Conservation (phyloP, 345 rosid genomes). For the Pugionium cornutum region DNA sequence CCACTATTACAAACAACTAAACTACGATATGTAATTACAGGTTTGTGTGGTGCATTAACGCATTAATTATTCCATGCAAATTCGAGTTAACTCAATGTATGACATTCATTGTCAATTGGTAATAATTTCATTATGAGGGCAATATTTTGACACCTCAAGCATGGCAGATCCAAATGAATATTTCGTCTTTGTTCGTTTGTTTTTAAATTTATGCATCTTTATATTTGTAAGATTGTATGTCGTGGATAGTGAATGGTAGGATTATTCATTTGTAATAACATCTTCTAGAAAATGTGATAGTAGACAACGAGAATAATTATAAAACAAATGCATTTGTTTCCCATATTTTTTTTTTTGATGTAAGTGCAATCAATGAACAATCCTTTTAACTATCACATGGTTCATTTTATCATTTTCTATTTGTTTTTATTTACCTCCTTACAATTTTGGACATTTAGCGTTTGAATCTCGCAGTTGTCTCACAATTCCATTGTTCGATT, state of each 20-base stretch:
- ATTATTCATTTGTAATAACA: not conserved
- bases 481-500: not conserved
- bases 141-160: too few species aligned
- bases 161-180: too few species aligned
- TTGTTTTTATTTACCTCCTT: constrained; percentile 30
- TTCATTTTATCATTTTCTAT: constrained; percentile 22
- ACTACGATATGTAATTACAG: constrained; percentile 1
- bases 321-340: not conserved
- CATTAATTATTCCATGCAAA: too few species aligned
- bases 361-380: constrained; percentile 23
- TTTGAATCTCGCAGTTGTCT: constrained; percentile 32
- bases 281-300: not conserved
- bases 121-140: too few species aligned
- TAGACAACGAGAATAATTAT: not conserved
- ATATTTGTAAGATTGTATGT: not conserved
- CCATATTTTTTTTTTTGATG: not conserved
- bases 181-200: too few species aligned
- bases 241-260: not conserved
- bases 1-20: constrained; percentile 20
- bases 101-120: too few species aligned
- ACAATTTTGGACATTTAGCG: constrained; percentile 17
- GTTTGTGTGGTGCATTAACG: too few species aligned
- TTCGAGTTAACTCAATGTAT: too few species aligned
- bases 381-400: constrained; percentile 33
- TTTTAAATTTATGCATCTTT: too few species aligned